Evolutionary conservation across 73 alveolate genomes (phyloP), one percentile per base, ranked within the genome.

Genomic region (Tetrahymena elliotti): DNA sequence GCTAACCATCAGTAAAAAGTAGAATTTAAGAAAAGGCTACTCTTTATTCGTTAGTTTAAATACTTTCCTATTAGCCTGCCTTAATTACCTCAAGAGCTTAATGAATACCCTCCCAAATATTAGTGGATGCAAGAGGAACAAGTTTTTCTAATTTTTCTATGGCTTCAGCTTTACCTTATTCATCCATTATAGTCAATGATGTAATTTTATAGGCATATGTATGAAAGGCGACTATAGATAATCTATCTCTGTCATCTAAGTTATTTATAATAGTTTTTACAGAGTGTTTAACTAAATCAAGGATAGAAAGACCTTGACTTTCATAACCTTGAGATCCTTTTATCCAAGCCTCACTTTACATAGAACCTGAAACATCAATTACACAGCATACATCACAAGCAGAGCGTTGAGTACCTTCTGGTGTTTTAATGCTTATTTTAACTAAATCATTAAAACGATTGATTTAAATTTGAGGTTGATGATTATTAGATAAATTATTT

Each of bases 331-430:
- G 8, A 8, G 52, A 20, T 3, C 35, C 35, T 31, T 84, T 38
- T 8, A 84, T 84, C 35, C 34, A n/a, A 2, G 94, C 94, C 18
- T 84, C 54, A 84, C 18, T 33, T 16, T 84, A 3, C 94, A 84
- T 84, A n/a, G 94, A 84, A 38, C 94, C 94, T 12, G 94, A 84
- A n/a, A 84, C 94, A 27, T 84, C 94, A 18, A 84, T 39, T 12
- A 84, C 94, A 15, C 52, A 36, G 18, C 52, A 36, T 11, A 84
- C 18, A 84, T 84, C 94, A 27, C 94, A 84, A 38, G 94, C 83
- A 39, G 94, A 36, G 33, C 94, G 52, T 33, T 84, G 18, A 84
- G 94, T 6, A 2, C 94, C 94, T 18, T 36, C 10, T 24, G 52
- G 54, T 3, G 94, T 36, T 38, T n/a, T 16, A 22, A 84, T 84